Evolutionary conservation across 306 rosid species (phyloP).

Genomic region (Vigna angularis): DNA sequence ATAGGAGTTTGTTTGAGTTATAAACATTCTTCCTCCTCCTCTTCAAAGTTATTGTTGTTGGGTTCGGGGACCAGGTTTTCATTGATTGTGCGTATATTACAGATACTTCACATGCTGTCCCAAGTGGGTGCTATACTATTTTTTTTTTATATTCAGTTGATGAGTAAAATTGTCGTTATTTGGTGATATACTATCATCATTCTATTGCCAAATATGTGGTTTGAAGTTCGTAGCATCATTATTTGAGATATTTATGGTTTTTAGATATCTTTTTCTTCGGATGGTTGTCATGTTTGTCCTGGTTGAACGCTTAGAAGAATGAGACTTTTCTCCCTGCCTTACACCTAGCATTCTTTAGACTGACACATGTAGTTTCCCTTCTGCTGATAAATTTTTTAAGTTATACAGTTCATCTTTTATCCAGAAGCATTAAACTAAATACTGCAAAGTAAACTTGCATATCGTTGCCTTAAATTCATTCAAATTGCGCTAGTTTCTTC

Average conservation of each 20-base stretch:
- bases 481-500: conserved; percentile 4
- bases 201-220: conserved; percentile 34
- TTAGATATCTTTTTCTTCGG: neutral
- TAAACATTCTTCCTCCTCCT: conserved; percentile 15
- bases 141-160: conserved; percentile 28
- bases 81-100: conserved; percentile 25
- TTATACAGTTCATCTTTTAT: conserved; percentile 15
- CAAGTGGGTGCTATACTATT: neutral
- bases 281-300: neutral
- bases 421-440: neutral
- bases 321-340: conserved; percentile 13
- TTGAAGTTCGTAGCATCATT: conserved; percentile 26
- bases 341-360: conserved; percentile 20
- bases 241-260: conserved; percentile 33
- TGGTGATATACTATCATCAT: conserved; percentile 10
- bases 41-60: conserved; percentile 18
- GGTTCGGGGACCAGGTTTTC: conserved; percentile 21
- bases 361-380: neutral
- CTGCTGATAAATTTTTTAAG: neutral
- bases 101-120: conserved; percentile 4
- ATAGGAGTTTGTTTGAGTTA: neutral
- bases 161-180: conserved; percentile 28
- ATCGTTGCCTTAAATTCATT: conserved; percentile 4
- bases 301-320: conserved; percentile 16
- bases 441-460: conserved; percentile 22